Percentiles rank a stretch among this genome's conserved stretches.
phyloP scores from a whole-genome alignment of 2,329 filamentous ascomycete species.

The Apiospora arundinis region DNA sequence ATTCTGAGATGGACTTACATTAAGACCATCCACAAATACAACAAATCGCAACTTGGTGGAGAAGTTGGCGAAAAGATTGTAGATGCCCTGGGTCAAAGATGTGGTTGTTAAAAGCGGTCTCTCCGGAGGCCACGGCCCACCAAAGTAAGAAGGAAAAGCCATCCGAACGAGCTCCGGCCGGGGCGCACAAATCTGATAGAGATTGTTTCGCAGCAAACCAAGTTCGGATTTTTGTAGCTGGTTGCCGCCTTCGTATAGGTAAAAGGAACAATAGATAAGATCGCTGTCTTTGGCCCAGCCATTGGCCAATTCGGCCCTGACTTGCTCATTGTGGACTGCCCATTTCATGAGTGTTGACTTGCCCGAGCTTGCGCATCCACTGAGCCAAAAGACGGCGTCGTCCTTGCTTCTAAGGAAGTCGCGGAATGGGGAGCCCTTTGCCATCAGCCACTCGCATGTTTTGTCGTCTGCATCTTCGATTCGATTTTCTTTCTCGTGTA shows the following conservation, averaged over 20 bases:
- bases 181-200: slow-evolving; percentile 24
- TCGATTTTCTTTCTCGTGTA: slow-evolving; percentile 18
- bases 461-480: slow-evolving; percentile 14
- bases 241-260: slow-evolving; percentile 23
- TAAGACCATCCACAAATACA: slow-evolving; percentile 39
- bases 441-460: slow-evolving; percentile 24
- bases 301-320: not conserved
- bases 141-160: slow-evolving; percentile 33
- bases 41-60: slow-evolving; percentile 36
- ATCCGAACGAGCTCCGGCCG: slow-evolving; percentile 24
- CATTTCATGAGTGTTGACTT: slow-evolving; percentile 31
- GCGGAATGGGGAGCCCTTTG: slow-evolving; percentile 20
- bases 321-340: slow-evolving; percentile 7
- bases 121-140: slow-evolving; percentile 38
- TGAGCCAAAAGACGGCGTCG: slow-evolving; percentile 29
- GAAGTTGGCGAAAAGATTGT: slow-evolving; percentile 39
- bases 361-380: slow-evolving; percentile 32
- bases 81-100: slow-evolving; percentile 39
- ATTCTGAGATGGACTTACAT: slow-evolving; percentile 22
- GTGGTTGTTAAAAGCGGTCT: slow-evolving; percentile 34
- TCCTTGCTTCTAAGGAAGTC: slow-evolving; percentile 27
- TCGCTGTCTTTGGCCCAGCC: slow-evolving; percentile 22
- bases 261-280: slow-evolving; percentile 22
- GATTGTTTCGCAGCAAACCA: slow-evolving; percentile 21
- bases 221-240: slow-evolving; percentile 25